Evolutionary conservation across 257 asterid genomes (phyloP).

Genomic region (Scutellaria baicalensis): DNA sequence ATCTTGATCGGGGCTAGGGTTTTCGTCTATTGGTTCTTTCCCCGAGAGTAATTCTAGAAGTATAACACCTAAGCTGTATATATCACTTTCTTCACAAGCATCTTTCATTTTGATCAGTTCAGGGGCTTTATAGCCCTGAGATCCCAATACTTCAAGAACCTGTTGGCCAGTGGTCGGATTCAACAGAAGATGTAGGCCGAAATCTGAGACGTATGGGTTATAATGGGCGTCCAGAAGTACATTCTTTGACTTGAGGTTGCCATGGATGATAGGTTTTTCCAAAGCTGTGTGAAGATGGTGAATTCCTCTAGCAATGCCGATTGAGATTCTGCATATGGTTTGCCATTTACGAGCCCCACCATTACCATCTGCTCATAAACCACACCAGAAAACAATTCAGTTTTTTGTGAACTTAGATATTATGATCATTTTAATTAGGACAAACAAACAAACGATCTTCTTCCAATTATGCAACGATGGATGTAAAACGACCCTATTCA

Average conservation of each 20-base stretch:
- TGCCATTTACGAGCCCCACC: conserved; percentile 61
- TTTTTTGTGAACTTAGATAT: no score
- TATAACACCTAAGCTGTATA: conserved; percentile 74
- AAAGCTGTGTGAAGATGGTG: conserved; percentile 53
- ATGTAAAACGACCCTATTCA: neutral
- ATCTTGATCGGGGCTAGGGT: conserved; percentile 45
- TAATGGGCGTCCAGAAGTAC: conserved; percentile 44
- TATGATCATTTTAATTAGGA: neutral
- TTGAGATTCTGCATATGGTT: conserved; percentile 45
- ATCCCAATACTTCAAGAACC: conserved; percentile 64
- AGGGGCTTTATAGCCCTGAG: conserved; percentile 73
- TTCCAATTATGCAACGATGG: neutral
- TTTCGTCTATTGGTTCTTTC: conserved; percentile 46
- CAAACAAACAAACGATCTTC: neutral
- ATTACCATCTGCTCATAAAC: conserved; percentile 47
- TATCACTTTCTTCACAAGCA: conserved; percentile 52
- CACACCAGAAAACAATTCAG: no score
- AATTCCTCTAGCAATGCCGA: conserved; percentile 57
- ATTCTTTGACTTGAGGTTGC: conserved; percentile 73
- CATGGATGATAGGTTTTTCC: conserved; percentile 61
- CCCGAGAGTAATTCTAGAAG: conserved; percentile 72
- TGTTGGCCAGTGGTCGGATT: conserved; percentile 60
- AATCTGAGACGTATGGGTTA: conserved; percentile 63
- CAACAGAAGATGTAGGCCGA: conserved; percentile 66
- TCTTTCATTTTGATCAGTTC: conserved; percentile 81